Base-by-base conservation (phyloP, 73 alveolate species). In the Tetrahymena elliotti region DNA sequence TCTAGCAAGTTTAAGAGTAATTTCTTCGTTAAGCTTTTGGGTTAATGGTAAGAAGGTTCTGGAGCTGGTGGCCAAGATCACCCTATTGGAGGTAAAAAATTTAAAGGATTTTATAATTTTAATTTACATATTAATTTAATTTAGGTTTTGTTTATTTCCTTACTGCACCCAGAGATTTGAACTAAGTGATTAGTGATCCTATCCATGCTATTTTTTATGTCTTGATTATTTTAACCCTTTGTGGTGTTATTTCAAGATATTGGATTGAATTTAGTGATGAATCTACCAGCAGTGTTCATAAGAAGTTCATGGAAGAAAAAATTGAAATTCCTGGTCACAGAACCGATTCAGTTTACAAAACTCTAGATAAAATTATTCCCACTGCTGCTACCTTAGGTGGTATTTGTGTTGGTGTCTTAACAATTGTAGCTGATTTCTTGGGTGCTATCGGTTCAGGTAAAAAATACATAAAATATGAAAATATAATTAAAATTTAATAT, bases 371-470 rank as follows among this genome's bases (percentile, higher is more conserved):
- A 97, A 98, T 98, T 96, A 99, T 99, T 96, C 99, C 99, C 38
- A 98, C 98, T 93, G 99, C 99, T 12, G 99, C 99, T 3, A 98
- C 99, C 94, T 99, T 99, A 94, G 99, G 99, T 38, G 99, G 99
- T 93, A 98, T 99, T 99, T 99, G 99, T 96, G 99, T 99, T 95
- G 99, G 99, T 38, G 99, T 98, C 52, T 97, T 99, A 83, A 98
- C 99, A 36, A 98, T 99, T 83, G 96, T 98, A 83, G 99, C 99
- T n/a, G 99, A 99, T 96, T 98, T 99, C 95, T 96, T 99, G 84
- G 99, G 99, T 41, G 99, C 99, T 47, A 99, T 99, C 94, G 99
- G 99, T 83, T 95, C 99, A 15, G 98, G 96, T 94, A 88, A 84
- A 52, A 15, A 16, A 4, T 38, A 35, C 20, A 4, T 20, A 35